A percentile compares a stretch with the other conserved stretches of the same genome.
Conservation (phyloP, 352 stramenopile genomes). For the Phytophthora podocarpi region DNA sequence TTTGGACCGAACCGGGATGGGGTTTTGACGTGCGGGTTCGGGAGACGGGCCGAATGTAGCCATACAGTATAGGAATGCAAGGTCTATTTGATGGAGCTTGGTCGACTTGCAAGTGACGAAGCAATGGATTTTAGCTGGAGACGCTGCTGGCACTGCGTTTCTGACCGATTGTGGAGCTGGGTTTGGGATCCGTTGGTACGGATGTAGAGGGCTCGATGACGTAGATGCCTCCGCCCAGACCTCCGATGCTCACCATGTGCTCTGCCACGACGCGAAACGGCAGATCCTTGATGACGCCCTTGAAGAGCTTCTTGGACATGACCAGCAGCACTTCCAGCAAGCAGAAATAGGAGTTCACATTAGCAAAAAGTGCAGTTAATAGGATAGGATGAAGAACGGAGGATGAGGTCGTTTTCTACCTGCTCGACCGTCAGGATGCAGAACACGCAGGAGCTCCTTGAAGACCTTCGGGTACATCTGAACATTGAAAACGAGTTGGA, state of each 20-base stretch:
- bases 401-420: constrained; percentile 21
- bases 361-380: background rate
- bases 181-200: background rate
- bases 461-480: constrained; percentile 82
- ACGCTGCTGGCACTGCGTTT: constrained; percentile 28
- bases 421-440: constrained; percentile 58
- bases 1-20: no score
- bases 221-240: constrained; percentile 65
- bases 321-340: constrained; percentile 57
- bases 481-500: background rate
- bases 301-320: constrained; percentile 84
- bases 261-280: constrained; percentile 44
- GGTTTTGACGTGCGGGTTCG: no score
- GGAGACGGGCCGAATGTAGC: no score
- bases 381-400: no score
- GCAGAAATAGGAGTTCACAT: background rate
- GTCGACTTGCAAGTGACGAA: no score
- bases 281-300: constrained; percentile 51
- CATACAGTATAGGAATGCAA: no score
- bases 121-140: no score
- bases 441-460: constrained; percentile 67
- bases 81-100: no score
- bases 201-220: constrained; percentile 45
- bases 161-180: constrained; percentile 24
- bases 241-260: constrained; percentile 79